A percentile compares a stretch with the other conserved stretches of the same genome.
Evolutionary conservation across 495 filamentous ascomycete species (phyloP).

Genomic region (Chaetomium tenue): DNA sequence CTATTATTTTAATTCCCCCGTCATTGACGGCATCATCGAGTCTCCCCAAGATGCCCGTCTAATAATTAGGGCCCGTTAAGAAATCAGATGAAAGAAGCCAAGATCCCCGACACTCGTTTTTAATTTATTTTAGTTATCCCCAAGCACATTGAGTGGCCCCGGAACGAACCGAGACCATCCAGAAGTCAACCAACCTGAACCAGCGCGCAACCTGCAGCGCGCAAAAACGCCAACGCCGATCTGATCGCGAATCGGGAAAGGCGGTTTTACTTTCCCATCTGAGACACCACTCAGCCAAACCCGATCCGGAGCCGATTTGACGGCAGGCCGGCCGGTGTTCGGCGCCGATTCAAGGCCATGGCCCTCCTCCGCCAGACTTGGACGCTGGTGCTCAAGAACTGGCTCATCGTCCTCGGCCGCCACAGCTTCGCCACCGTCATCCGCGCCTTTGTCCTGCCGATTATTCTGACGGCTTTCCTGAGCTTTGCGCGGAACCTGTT

Average conservation of each 20-base stretch:
- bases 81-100: background rate
- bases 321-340: background rate
- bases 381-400: conserved; percentile 72
- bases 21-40: background rate
- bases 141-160: background rate
- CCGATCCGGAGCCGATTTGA: background rate
- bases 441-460: conserved; percentile 67
- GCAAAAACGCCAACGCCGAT: conserved; percentile 2
- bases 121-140: background rate
- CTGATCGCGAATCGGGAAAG: conserved; percentile 5
- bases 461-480: conserved; percentile 67
- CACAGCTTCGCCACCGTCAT: conserved; percentile 62
- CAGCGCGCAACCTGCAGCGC: background rate
- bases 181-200: too few species aligned
- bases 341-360: conserved; percentile 6
- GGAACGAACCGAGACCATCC: background rate
- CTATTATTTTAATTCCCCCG: background rate
- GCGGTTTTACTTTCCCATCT: too few species aligned
- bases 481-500: conserved; percentile 68
- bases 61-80: background rate
- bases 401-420: conserved; percentile 65
- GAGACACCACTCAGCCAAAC: too few species aligned
- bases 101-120: conserved; percentile 4
- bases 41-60: background rate
- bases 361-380: conserved; percentile 59